Conservation (phyloP, 805 yeast species). For the Wickerhamiella australiensis region DNA sequence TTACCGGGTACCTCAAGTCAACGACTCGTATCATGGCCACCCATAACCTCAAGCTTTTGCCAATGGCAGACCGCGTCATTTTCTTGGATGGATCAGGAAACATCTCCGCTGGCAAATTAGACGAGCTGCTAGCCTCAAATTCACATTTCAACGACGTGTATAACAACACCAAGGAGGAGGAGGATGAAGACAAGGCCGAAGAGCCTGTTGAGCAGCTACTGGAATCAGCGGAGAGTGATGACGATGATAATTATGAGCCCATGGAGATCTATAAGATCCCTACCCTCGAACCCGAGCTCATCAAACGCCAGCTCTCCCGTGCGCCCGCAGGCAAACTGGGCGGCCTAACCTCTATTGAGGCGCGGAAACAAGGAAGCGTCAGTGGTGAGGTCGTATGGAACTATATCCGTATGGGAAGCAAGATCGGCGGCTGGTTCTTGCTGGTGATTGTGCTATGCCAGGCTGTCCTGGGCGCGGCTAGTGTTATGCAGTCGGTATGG, state of each 20-base stretch:
- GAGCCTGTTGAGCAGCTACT: slow-evolving; percentile 8
- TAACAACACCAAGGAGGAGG: not conserved
- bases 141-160: not conserved
- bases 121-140: slow-evolving; percentile 32
- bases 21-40: slow-evolving; percentile 72
- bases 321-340: not conserved
- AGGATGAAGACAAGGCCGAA: not conserved
- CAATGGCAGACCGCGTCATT: slow-evolving; percentile 55
- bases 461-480: slow-evolving; percentile 25
- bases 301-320: slow-evolving; percentile 7
- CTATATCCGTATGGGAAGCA: slow-evolving; percentile 2
- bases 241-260: not conserved
- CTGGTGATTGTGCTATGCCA: not conserved
- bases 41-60: slow-evolving; percentile 65
- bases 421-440: not conserved
- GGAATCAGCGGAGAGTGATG: not conserved
- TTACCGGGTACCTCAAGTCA: slow-evolving; percentile 42
- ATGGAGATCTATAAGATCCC: slow-evolving; percentile 13
- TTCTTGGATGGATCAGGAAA: slow-evolving; percentile 45
- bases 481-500: slow-evolving; percentile 29
- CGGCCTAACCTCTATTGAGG: not conserved
- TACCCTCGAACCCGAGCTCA: slow-evolving; percentile 6
- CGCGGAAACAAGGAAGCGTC: slow-evolving; percentile 5
- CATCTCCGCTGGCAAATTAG: slow-evolving; percentile 48
- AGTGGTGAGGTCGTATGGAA: not conserved